Conservation (phyloP, 257 asterid species). For the Capsicum baccatum region DNA sequence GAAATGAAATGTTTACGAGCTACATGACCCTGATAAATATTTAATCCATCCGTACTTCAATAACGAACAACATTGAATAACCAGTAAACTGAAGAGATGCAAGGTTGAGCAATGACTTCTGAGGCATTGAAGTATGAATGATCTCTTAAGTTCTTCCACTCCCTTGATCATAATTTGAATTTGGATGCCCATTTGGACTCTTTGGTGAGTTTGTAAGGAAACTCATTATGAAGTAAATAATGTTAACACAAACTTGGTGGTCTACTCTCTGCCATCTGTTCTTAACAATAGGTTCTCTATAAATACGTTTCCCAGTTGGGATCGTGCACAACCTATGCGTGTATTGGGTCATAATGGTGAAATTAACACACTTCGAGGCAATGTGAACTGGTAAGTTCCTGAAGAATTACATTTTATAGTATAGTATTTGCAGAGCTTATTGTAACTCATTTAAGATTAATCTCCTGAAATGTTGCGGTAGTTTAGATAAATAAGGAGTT, state of each 20-base stretch:
- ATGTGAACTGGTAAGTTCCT: constrained; percentile 79
- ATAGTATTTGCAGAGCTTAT: too few relatives aligned
- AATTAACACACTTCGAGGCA: constrained; percentile 95
- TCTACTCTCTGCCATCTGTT: constrained; percentile 61
- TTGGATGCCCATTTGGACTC: constrained; percentile 85
- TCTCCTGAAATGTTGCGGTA: not conserved
- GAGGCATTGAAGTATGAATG: constrained; percentile 99
- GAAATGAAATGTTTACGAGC: constrained; percentile 99
- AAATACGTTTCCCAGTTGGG: constrained; percentile 99
- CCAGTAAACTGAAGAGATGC: constrained; percentile 80
- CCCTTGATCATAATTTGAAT: constrained; percentile 89
- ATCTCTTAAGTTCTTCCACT: constrained; percentile 99
- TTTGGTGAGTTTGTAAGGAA: constrained; percentile 95
- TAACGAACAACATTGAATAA: constrained; percentile 95
- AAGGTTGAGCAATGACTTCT: constrained; percentile 99
- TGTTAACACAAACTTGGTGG: constrained; percentile 73
- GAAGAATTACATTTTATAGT: not conserved
- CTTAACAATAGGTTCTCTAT: constrained; percentile 84
- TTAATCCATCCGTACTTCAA: constrained; percentile 86
- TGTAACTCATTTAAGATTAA: not conserved
- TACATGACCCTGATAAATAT: constrained; percentile 99
- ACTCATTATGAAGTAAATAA: constrained; percentile 79
- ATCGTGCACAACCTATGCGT: constrained; percentile 99
- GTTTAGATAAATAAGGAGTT: not conserved
- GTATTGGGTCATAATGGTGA: constrained; percentile 99